A percentile compares a stretch with the other conserved stretches of the same genome.
These are phyloP conservation scores for Psidium guajava DNA, from an alignment of 345 rosid species.

Conservation along the genomic window DNA sequence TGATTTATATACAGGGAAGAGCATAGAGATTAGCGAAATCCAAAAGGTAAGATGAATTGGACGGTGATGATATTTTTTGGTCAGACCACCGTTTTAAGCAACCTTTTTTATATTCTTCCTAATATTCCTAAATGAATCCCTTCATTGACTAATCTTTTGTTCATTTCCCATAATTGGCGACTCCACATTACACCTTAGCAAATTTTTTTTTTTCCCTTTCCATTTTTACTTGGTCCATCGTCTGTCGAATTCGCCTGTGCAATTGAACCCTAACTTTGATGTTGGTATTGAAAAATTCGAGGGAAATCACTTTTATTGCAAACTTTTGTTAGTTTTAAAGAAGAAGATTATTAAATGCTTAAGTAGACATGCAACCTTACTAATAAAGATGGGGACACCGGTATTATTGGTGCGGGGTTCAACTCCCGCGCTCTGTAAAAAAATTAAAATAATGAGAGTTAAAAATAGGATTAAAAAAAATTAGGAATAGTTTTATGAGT, in stretches of 20 bases:
- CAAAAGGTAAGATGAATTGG: neutral
- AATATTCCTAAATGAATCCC: neutral
- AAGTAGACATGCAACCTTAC: no score
- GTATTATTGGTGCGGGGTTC: no score
- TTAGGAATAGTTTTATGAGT: neutral
- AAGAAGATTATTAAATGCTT: fast-evolving
- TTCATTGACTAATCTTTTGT: neutral
- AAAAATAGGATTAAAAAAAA: neutral
- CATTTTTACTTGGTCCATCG: neutral
- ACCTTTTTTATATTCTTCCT: neutral
- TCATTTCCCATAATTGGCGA: neutral
- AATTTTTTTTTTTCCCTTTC: neutral
- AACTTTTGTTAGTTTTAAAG: neutral
- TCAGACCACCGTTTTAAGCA: neutral
- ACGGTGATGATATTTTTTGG: neutral
- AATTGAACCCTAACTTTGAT: neutral
- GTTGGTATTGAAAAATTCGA: neutral
- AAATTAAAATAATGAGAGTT: no score
- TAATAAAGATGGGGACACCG: no score
- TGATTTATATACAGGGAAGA: neutral
- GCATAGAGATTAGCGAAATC: neutral
- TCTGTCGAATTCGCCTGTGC: fast-evolving
- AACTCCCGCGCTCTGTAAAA: no score
- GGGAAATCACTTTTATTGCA: neutral
- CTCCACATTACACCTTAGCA: neutral